Evolutionary conservation across 2,329 filamentous ascomycete species (phyloP), one percentile per base, ranked within the genome.

Genomic region (Clarireedia monteithiana): DNA sequence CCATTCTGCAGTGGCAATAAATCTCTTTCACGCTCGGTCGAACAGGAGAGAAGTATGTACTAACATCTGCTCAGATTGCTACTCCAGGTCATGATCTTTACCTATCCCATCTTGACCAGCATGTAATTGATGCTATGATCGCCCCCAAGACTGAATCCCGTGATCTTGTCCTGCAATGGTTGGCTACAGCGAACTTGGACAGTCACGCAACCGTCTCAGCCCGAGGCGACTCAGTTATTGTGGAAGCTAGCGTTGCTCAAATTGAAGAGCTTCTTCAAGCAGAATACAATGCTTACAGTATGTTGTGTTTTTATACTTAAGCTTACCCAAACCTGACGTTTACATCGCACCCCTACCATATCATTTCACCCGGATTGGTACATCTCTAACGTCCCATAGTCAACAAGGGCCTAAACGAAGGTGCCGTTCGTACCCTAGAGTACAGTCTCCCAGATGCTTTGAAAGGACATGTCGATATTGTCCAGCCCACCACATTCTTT

Each of bases 401-500:
- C 39, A 58, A 63, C 24, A 40, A 9, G 42, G 59, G 20, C 54
- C 59, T 23, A 56, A 60, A 40, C 20, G 59, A 64, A 4, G 55
- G 40, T 7, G 57, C 59, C 4, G 48, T 66, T 12, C 59, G 66
- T 57, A 68, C 66, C 30, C 60, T 68, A 2, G 53, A 65, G 36
- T 68, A 68, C 60, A 66, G 64, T 45, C 58, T 85, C 2, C 81
- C 81, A 20, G 66, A 66, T 38, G 73, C 80, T 59, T 71, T 84
- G 6, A 78, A 82, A 62, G 72, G 73, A 44, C 80, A 82, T 62
- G 79, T 84, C 57, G 78, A 81, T 59, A 75, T 78, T 20, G 77
- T 84, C 36, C 80, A 84, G 65, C 81, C 81, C 4, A 84, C 81
- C 1, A 84, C 77, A 46, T 81, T 79, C 2, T 84, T 84, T 69